These are phyloP conservation scores for Xylaria sp. DNA, from an alignment of 2,329 filamentous ascomycete species.

Conservation along the genomic window DNA sequence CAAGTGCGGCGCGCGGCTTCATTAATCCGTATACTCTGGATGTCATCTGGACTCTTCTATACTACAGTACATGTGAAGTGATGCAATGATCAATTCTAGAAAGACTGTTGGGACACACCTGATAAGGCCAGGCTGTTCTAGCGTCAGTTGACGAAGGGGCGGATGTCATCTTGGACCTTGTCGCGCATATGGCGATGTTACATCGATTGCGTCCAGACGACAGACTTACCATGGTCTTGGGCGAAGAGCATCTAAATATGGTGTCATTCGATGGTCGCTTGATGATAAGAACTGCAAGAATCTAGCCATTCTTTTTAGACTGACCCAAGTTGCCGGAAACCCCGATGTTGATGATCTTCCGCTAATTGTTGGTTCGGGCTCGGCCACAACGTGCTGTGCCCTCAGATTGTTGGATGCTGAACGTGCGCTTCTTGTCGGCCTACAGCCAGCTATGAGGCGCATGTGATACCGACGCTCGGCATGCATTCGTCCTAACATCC, in stretches of 20 bases:
- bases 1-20: too few relatives aligned
- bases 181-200: conserved; percentile 3
- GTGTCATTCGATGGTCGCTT: neutral
- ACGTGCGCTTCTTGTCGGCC: too few relatives aligned
- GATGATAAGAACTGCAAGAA: conserved; percentile 1
- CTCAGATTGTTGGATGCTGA: neutral
- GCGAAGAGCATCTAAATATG: neutral
- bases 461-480: neutral
- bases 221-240: neutral
- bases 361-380: neutral
- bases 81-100: neutral
- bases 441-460: neutral
- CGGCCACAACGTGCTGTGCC: neutral
- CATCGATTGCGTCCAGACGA: neutral
- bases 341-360: neutral
- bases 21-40: too few relatives aligned
- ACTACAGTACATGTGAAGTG: neutral
- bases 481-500: too few relatives aligned
- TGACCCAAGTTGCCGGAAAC: conserved; percentile 22
- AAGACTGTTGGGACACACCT: neutral
- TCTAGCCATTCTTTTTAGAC: conserved; percentile 6
- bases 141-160: neutral
- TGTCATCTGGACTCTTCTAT: neutral
- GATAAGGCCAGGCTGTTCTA: neutral
- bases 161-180: neutral